Percentiles rank a stretch among this genome's conserved stretches.
These are phyloP conservation scores for Pestalotiopsis sp. DNA, from an alignment of 2,329 filamentous ascomycete species.

Conservation along the genomic window DNA sequence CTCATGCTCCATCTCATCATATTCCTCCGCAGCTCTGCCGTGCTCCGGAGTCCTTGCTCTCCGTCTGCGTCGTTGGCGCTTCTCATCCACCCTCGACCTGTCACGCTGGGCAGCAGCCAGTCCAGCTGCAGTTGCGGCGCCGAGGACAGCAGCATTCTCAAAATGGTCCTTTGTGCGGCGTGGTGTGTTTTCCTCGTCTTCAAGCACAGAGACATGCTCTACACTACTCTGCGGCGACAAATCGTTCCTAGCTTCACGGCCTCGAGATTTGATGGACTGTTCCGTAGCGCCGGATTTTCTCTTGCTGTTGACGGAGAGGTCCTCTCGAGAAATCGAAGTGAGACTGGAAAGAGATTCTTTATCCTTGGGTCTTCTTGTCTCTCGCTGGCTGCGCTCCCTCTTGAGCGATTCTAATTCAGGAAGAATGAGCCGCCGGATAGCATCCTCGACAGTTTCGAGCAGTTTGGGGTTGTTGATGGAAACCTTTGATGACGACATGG, in stretches of 20 bases:
- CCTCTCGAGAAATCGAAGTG: conserved; percentile 57
- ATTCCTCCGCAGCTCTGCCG: conserved; percentile 49
- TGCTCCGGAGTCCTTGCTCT: conserved; percentile 54
- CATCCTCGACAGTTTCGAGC: conserved; percentile 89
- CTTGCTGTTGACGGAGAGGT: conserved; percentile 53
- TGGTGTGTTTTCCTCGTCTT: conserved; percentile 49
- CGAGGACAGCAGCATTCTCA: conserved; percentile 43
- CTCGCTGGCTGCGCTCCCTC: conserved; percentile 80
- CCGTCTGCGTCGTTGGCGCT: conserved; percentile 54
- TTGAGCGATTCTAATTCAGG: conserved; percentile 92
- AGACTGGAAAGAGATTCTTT: conserved; percentile 66
- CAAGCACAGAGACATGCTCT: conserved; percentile 50
- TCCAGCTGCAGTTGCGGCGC: conserved; percentile 44
- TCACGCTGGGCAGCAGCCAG: conserved; percentile 40
- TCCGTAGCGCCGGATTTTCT: conserved; percentile 54
- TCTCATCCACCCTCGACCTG: conserved; percentile 46
- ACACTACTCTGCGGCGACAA: conserved; percentile 52
- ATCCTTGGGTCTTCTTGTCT: conserved; percentile 49
- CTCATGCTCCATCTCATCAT: conserved; percentile 55
- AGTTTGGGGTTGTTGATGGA: conserved; percentile 92
- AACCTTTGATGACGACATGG: conserved; percentile 61
- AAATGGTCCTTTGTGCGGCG: conserved; percentile 42
- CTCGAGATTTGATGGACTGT: conserved; percentile 52
- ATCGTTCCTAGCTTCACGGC: conserved; percentile 58
- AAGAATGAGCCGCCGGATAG: conserved; percentile 84